phyloP scores from a whole-genome alignment of 805 yeast genomes.

The Yamadazyma laniorum region DNA sequence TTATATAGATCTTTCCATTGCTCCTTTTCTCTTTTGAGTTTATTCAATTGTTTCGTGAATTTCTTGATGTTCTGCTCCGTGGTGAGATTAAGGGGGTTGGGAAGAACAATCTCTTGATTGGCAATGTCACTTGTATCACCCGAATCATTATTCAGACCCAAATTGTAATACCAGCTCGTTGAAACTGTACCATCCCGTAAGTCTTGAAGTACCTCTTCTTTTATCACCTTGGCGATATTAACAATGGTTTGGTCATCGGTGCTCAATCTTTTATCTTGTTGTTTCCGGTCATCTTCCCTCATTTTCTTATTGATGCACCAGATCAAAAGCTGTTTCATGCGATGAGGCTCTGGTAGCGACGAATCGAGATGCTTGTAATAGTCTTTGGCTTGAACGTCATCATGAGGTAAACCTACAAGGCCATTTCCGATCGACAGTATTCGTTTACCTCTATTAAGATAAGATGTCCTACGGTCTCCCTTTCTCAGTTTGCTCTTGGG shows the following conservation, averaged over 20 bases:
- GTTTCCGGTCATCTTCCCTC: conserved; percentile 24
- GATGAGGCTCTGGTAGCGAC: conserved; percentile 66
- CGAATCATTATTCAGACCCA: conserved; percentile 21
- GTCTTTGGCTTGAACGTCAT: conserved; percentile 51
- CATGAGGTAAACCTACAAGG: conserved; percentile 63
- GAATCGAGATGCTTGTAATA: conserved; percentile 62
- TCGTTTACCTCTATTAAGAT: conserved; percentile 64
- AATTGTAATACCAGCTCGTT: conserved; percentile 66
- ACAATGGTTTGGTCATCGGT: conserved; percentile 41
- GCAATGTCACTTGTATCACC: conserved; percentile 16
- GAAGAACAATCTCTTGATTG: conserved; percentile 37
- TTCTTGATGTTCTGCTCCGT: conserved; percentile 49
- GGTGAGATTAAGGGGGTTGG: conserved; percentile 59
- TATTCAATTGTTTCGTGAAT: conserved; percentile 43
- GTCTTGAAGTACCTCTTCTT: conserved; percentile 60
- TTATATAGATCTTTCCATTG: conserved; percentile 44
- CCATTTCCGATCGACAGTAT: conserved; percentile 77
- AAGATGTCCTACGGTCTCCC: conserved; percentile 46
- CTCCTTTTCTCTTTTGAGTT: conserved; percentile 45
- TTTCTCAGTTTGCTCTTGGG: conserved; percentile 18
- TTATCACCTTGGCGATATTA: conserved; percentile 60
- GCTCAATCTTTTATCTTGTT: conserved; percentile 5
- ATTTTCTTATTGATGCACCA: conserved; percentile 64
- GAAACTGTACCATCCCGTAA: conserved; percentile 57
- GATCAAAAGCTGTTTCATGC: conserved; percentile 63